Evolutionary conservation across 306 rosid genomes (phyloP).

Genomic region (Citrullus mucosospermus): DNA sequence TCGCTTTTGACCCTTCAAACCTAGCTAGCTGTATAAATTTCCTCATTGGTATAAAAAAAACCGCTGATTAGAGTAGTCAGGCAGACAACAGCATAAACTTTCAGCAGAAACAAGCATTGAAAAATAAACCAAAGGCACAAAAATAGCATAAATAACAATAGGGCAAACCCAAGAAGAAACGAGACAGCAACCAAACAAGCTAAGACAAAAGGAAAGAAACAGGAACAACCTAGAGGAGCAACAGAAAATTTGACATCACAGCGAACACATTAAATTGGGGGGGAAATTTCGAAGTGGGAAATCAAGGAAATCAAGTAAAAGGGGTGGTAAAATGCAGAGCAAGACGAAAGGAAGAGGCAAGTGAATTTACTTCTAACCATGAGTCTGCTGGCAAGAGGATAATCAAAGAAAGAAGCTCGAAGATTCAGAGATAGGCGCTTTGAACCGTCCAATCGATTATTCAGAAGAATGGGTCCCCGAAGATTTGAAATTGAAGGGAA

Average conservation of each 20-base stretch:
- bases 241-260: neutral
- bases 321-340: neutral
- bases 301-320: neutral
- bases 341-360: neutral
- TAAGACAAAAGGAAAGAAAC: neutral
- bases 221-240: neutral
- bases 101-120: neutral
- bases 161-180: neutral
- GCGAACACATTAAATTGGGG: neutral
- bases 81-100: neutral
- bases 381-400: conserved; percentile 73
- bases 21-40: neutral
- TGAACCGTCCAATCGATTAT: neutral
- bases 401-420: conserved; percentile 44
- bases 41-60: neutral
- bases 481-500: conserved; percentile 20
- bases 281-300: neutral
- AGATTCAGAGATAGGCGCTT: conserved; percentile 18
- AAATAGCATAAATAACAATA: neutral
- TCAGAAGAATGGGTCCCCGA: neutral
- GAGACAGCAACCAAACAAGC: neutral
- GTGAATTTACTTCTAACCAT: conserved; percentile 39
- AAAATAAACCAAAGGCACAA: neutral
- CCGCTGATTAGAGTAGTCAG: neutral
- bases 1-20: neutral